Conservation (phyloP, 495 filamentous ascomycete species). For the Lophiotrema nucula region DNA sequence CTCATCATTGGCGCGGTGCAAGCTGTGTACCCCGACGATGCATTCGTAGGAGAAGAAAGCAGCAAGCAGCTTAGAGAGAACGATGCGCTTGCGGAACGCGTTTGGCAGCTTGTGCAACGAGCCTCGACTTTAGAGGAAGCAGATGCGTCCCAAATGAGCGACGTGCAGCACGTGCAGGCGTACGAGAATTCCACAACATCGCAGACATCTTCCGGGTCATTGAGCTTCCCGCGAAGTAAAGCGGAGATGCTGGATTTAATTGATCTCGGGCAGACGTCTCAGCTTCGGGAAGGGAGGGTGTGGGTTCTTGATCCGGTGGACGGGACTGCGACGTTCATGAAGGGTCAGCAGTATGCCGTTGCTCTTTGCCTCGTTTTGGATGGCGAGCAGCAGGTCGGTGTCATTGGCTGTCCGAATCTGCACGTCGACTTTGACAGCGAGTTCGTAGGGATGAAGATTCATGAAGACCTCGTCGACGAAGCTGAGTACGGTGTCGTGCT, state of each 20-base stretch:
- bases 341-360: conserved; percentile 63
- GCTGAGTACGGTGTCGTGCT: conserved; percentile 55
- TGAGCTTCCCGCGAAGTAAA: conserved; percentile 46
- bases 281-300: conserved; percentile 26
- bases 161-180: conserved; percentile 5
- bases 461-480: conserved; percentile 52
- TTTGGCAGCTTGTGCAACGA: conserved; percentile 32
- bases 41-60: conserved; percentile 35
- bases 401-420: conserved; percentile 60
- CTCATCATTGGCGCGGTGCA: conserved; percentile 31
- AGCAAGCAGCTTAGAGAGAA: conserved; percentile 26
- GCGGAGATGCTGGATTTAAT: conserved; percentile 62
- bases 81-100: conserved; percentile 13
- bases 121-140: conserved; percentile 4
- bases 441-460: conserved; percentile 27
- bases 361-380: conserved; percentile 56
- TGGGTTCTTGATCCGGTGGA: conserved; percentile 76
- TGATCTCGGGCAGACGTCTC: conserved; percentile 54
- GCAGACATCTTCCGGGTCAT: conserved; percentile 33
- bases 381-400: conserved; percentile 49
- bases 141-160: neutral
- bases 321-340: conserved; percentile 65
- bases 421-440: conserved; percentile 32
- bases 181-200: conserved; percentile 36
- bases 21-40: conserved; percentile 25